Conservation (phyloP, 2,329 filamentous ascomycete genomes). For the Endocalyx cinctus region DNA sequence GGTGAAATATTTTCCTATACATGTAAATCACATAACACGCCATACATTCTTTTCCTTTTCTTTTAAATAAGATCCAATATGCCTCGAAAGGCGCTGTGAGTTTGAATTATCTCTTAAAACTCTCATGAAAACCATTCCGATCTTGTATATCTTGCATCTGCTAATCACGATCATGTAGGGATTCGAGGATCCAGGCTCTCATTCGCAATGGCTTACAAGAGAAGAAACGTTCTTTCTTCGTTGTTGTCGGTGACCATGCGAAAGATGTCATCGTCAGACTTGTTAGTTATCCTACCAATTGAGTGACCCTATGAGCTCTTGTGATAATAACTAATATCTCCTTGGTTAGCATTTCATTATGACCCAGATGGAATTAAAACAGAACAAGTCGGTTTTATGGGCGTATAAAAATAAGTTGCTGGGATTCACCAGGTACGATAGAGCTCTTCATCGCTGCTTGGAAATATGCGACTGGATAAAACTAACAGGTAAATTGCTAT, state of each 20-base stretch:
- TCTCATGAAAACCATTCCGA: not conserved
- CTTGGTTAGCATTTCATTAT: constrained; percentile 76
- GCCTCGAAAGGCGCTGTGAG: constrained; percentile 26
- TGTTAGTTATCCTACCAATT: not conserved
- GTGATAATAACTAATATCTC: not conserved
- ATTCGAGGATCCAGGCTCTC: constrained; percentile 84
- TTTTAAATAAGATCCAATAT: constrained; percentile 11
- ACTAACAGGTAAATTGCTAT: constrained; percentile 5
- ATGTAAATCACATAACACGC: not conserved
- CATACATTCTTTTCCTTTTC: not conserved
- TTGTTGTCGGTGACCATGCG: constrained; percentile 86
- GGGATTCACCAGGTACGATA: constrained; percentile 61
- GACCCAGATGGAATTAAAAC: constrained; percentile 81
- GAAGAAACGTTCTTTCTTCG: constrained; percentile 97
- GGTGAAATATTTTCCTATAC: constrained; percentile 1
- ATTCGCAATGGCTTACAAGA: constrained; percentile 89
- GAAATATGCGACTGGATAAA: not conserved
- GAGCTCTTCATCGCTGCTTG: not conserved
- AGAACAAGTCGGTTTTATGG: constrained; percentile 96
- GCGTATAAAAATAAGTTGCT: constrained; percentile 98
- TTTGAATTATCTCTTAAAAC: too few relatives aligned
- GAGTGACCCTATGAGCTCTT: constrained; percentile 3
- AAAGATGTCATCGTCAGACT: constrained; percentile 97
- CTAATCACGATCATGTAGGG: constrained; percentile 43
- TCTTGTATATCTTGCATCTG: not conserved